Evolutionary conservation across 2,329 filamentous ascomycete genomes (phyloP).

Genomic region (Herpomyces periplanetae): DNA sequence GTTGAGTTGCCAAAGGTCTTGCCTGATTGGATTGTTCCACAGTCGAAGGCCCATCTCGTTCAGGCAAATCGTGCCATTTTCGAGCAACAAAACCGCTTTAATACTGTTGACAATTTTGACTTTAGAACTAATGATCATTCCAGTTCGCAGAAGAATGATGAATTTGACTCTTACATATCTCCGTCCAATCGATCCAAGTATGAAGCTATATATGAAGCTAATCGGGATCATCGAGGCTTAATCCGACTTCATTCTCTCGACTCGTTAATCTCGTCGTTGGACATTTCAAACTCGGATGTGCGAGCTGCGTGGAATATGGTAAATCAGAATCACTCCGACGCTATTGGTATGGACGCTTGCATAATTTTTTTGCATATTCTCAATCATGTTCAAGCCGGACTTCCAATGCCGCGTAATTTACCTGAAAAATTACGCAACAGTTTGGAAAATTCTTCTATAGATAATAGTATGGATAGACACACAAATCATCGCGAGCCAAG

Average conservation of each 20-base stretch:
- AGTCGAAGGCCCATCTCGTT: slow-evolving; percentile 66
- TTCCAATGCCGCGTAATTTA: slow-evolving; percentile 59
- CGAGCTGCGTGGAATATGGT: slow-evolving; percentile 86
- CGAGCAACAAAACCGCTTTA: slow-evolving; percentile 41
- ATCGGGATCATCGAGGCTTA: slow-evolving; percentile 51
- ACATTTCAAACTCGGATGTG: slow-evolving; percentile 34
- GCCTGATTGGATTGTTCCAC: slow-evolving; percentile 85
- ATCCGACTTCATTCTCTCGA: slow-evolving; percentile 9
- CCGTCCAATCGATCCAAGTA: slow-evolving; percentile 69
- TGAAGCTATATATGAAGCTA: slow-evolving; percentile 82
- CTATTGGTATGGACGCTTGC: slow-evolving; percentile 73
- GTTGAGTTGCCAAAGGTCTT: slow-evolving; percentile 45
- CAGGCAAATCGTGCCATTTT: slow-evolving; percentile 43
- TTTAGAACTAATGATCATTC: slow-evolving; percentile 20
- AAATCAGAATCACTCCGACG: slow-evolving; percentile 43
- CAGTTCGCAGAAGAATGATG: slow-evolving; percentile 36
- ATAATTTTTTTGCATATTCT: slow-evolving; percentile 87
- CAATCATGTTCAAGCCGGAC: slow-evolving; percentile 78
- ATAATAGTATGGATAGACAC: slow-evolving; percentile 68
- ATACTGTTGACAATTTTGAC: slow-evolving; percentile 27
- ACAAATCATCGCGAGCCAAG: too few species aligned
- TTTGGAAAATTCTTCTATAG: slow-evolving; percentile 83
- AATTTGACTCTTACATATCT: slow-evolving; percentile 98
- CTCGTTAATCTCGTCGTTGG: slow-evolving; percentile 25
- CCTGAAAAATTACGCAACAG: slow-evolving; percentile 60